These are phyloP conservation scores for Wallacemonas sp. DNA, from an alignment of 208 protist genomes.

Conservation along the genomic window DNA sequence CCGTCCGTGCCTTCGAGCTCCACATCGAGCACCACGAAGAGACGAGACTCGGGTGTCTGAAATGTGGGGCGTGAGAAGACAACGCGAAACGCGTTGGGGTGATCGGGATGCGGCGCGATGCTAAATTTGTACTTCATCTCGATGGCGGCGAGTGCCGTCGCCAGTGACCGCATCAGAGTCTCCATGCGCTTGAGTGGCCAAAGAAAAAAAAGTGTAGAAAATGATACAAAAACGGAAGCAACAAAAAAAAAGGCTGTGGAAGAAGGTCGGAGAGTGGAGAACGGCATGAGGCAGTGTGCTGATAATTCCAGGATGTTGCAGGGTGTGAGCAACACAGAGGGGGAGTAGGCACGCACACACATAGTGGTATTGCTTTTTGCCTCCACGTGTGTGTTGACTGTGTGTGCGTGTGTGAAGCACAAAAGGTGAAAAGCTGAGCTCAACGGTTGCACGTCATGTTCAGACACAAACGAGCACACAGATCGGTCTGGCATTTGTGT, in stretches of 20 bases:
- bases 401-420: too few species aligned
- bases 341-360: too few species aligned
- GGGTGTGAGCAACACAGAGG: too few species aligned
- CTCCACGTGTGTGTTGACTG: too few species aligned
- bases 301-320: too few species aligned
- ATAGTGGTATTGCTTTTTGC: too few species aligned
- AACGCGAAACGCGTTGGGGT: slow-evolving; percentile 34
- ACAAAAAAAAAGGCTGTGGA: slow-evolving; percentile 2
- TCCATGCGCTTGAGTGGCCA: background rate
- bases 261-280: background rate
- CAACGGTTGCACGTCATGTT: too few species aligned
- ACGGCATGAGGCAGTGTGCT: too few species aligned
- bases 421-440: too few species aligned
- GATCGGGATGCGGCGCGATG: slow-evolving; percentile 43
- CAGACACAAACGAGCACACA: too few species aligned
- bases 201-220: slow-evolving; percentile 1
- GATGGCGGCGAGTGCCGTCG: slow-evolving; percentile 36
- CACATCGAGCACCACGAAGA: slow-evolving; percentile 48
- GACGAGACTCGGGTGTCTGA: slow-evolving; percentile 44
- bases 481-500: too few species aligned
- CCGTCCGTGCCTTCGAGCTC: background rate
- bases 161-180: slow-evolving; percentile 21
- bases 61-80: slow-evolving; percentile 65
- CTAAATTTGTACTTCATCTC: slow-evolving; percentile 56
- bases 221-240: background rate